These are phyloP conservation scores for Tetrapisispora pingtungensis DNA, from an alignment of 805 yeast genomes.

Conservation along the genomic window DNA sequence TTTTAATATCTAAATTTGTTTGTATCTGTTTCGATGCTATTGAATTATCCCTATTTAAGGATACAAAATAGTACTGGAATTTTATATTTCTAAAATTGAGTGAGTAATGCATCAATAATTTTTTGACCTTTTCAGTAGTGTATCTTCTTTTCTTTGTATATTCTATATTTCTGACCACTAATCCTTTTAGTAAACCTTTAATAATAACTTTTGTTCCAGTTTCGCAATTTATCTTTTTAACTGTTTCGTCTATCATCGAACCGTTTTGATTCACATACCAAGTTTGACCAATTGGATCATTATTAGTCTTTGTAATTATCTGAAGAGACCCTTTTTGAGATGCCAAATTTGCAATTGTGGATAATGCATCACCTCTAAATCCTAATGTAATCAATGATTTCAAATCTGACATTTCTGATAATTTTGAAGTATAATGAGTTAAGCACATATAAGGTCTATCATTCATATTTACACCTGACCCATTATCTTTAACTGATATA, in stretches of 20 bases:
- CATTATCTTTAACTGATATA: constrained; percentile 33
- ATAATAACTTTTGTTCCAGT: constrained; percentile 32
- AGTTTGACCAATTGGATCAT: constrained; percentile 27
- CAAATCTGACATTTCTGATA: constrained; percentile 26
- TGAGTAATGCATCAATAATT: constrained; percentile 26
- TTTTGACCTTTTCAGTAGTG: constrained; percentile 18
- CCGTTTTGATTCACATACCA: constrained; percentile 32
- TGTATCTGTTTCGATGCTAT: constrained; percentile 13
- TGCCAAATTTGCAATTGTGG: constrained; percentile 28
- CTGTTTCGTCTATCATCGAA: constrained; percentile 7
- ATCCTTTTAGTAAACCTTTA: constrained; percentile 24
- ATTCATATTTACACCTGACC: constrained; percentile 27
- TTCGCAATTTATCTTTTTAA: constrained; percentile 20
- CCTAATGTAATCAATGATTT: constrained; percentile 31
- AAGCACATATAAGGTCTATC: constrained; percentile 31
- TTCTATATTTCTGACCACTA: constrained; percentile 30
- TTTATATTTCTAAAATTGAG: constrained; percentile 25
- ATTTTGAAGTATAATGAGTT: constrained; percentile 36
- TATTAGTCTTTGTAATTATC: constrained; percentile 24
- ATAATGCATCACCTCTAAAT: constrained; percentile 43
- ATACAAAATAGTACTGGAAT: constrained; percentile 21
- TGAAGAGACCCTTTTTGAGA: constrained; percentile 20
- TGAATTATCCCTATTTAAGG: constrained; percentile 13
- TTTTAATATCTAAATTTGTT: not conserved
- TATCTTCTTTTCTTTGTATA: constrained; percentile 20